These are phyloP conservation scores for Saccharomyces pastorianus DNA, from an alignment of 1,139 yeast genomes.

Conservation along the genomic window DNA sequence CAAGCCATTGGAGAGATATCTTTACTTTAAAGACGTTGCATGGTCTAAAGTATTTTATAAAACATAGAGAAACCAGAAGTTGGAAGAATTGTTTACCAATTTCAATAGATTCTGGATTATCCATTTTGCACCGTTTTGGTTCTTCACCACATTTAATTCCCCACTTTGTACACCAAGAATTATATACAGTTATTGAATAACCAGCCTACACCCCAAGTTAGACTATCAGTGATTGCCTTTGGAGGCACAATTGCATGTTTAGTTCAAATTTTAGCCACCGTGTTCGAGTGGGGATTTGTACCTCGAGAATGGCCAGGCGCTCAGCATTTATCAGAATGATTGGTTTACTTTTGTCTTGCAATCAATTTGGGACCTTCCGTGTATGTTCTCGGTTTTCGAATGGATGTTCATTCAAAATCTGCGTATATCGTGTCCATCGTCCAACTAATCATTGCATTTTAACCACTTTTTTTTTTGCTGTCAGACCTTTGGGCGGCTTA, in stretches of 20 bases:
- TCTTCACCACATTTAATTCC: slow-evolving; percentile 67
- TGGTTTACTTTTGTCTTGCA: slow-evolving; percentile 37
- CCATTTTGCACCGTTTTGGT: slow-evolving; percentile 74
- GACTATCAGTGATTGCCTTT: slow-evolving; percentile 54
- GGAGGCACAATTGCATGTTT: slow-evolving; percentile 68
- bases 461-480: slow-evolving; percentile 54
- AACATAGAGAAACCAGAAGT: slow-evolving; percentile 61
- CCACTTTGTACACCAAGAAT: slow-evolving; percentile 60
- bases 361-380: slow-evolving; percentile 56
- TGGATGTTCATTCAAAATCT: slow-evolving; percentile 41
- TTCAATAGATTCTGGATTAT: slow-evolving; percentile 80
- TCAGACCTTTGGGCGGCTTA: slow-evolving; percentile 49
- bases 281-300: slow-evolving; percentile 56
- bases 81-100: slow-evolving; percentile 71
- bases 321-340: slow-evolving; percentile 42
- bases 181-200: slow-evolving; percentile 52
- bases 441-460: slow-evolving; percentile 56
- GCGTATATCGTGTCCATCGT: slow-evolving; percentile 48
- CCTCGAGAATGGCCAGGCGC: slow-evolving; percentile 68
- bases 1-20: slow-evolving; percentile 41
- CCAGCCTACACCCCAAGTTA: slow-evolving; percentile 57
- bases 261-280: slow-evolving; percentile 53
- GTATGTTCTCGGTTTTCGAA: slow-evolving; percentile 50
- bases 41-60: slow-evolving; percentile 65
- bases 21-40: slow-evolving; percentile 39